Evolutionary conservation across 371 early-diverging fungal genomes (phyloP).

Genomic region (Mucor sp.): DNA sequence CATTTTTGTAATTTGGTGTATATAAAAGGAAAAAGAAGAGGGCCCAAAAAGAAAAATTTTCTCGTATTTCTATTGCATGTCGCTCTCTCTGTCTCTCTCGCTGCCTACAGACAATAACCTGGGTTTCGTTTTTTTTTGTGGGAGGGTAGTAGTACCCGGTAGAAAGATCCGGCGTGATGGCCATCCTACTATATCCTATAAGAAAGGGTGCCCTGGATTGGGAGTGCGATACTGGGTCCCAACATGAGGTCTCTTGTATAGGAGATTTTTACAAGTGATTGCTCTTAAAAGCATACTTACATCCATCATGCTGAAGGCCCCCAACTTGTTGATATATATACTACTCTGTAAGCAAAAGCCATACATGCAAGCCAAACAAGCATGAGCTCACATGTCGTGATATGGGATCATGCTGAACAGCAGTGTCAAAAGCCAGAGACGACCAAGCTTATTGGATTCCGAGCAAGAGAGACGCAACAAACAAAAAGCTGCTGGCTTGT

Average conservation of each 20-base stretch:
- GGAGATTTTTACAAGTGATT: no score
- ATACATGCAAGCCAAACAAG: no score
- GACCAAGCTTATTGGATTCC: neutral
- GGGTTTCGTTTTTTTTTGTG: neutral
- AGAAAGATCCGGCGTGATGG: neutral
- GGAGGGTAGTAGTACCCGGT: neutral
- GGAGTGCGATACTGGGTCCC: no score
- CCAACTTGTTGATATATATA: no score
- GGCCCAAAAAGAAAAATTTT: constrained; percentile 8
- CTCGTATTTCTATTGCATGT: neutral
- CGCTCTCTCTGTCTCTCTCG: no score
- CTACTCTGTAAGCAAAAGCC: no score
- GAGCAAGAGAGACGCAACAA: neutral
- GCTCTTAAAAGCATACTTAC: no score
- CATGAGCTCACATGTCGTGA: neutral
- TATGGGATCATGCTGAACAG: neutral
- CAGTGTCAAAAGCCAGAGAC: neutral
- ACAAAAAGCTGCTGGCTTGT: neutral
- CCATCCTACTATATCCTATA: no score
- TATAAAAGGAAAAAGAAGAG: neutral
- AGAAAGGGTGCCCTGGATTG: no score
- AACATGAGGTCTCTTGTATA: no score
- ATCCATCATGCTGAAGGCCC: no score
- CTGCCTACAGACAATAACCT: no score
- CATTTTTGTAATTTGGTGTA: constrained; percentile 5